Percentiles rank a stretch among this genome's conserved stretches.
Evolutionary conservation across 768 basidiomycete genomes (phyloP).

Genomic region (Tricholoma saponaceum): DNA sequence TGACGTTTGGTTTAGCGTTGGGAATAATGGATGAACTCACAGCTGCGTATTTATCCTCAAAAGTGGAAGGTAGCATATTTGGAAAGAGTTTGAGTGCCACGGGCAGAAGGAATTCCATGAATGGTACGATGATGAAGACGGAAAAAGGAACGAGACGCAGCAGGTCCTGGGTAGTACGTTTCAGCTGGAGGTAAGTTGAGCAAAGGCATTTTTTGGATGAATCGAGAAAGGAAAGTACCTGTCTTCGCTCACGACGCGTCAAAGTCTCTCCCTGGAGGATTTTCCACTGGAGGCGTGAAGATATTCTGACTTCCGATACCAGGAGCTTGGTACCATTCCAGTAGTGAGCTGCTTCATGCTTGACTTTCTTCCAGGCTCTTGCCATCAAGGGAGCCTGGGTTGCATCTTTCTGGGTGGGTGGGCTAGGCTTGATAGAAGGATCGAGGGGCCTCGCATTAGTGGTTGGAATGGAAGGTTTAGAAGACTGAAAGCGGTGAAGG

Average conservation of each 20-base stretch:
- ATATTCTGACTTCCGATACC: conserved; percentile 92
- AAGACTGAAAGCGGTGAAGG: conserved; percentile 14
- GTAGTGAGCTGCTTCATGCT: conserved; percentile 94
- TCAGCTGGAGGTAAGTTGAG: conserved; percentile 49
- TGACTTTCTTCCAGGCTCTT: conserved; percentile 87
- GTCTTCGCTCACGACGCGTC: conserved; percentile 90
- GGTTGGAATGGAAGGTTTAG: conserved; percentile 3
- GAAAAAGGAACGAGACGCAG: conserved; percentile 92
- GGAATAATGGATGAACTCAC: conserved; percentile 32
- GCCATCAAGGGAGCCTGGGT: conserved; percentile 42
- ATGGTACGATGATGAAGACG: conserved; percentile 92
- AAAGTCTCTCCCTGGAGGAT: conserved; percentile 86
- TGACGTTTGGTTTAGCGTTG: background rate
- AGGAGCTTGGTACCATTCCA: conserved; percentile 96
- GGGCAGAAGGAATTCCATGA: conserved; percentile 96
- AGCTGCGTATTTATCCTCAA: conserved; percentile 95
- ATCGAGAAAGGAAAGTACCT: conserved; percentile 44
- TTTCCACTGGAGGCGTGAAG: conserved; percentile 83
- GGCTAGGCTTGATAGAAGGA: conserved; percentile 37
- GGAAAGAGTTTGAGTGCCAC: conserved; percentile 97
- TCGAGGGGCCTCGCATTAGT: conserved; percentile 11
- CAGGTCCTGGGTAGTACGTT: conserved; percentile 89
- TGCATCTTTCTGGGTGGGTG: conserved; percentile 42
- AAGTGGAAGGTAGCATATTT: conserved; percentile 97
- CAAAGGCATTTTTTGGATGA: background rate